These are phyloP conservation scores for Ogataea nitratoaversa DNA, from an alignment of 805 yeast genomes.

Conservation along the genomic window DNA sequence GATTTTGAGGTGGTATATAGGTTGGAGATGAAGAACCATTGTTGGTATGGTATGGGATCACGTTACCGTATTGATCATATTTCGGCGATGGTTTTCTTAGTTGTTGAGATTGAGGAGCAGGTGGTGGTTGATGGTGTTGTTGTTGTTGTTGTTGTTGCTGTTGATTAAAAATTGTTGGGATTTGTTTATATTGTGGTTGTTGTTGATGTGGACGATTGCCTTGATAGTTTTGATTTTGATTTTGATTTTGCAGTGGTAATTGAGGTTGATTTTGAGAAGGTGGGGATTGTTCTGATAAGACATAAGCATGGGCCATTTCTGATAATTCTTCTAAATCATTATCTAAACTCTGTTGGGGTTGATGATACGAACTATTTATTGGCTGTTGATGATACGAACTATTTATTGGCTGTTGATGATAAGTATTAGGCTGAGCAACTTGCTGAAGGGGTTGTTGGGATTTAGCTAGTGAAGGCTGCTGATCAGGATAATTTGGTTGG, in stretches of 20 bases:
- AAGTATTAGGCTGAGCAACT: slow-evolving; percentile 1
- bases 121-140: slow-evolving; percentile 23
- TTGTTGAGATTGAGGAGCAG: slow-evolving; percentile 14
- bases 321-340: slow-evolving; percentile 30
- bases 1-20: slow-evolving; percentile 24
- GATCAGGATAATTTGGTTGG: slow-evolving; percentile 3
- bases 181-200: slow-evolving; percentile 17
- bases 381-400: slow-evolving; percentile 5
- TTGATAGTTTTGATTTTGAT: background rate
- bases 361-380: slow-evolving; percentile 1
- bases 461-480: slow-evolving; percentile 18
- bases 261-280: slow-evolving; percentile 10
- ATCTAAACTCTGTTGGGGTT: slow-evolving; percentile 16
- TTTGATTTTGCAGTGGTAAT: slow-evolving; percentile 1
- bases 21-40: slow-evolving; percentile 27
- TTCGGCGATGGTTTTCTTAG: slow-evolving; percentile 10
- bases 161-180: slow-evolving; percentile 15
- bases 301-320: slow-evolving; percentile 29
- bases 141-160: slow-evolving; percentile 22
- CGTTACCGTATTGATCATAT: slow-evolving; percentile 17
- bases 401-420: slow-evolving; percentile 1
- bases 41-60: slow-evolving; percentile 8
- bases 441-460: too few relatives aligned
- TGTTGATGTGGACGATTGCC: too few relatives aligned
- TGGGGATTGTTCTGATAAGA: slow-evolving; percentile 25